Percentiles rank a stretch among this genome's conserved stretches.
phyloP scores from a whole-genome alignment of 1,284 basidiomycete genomes.

The Takashimella koratensis region DNA sequence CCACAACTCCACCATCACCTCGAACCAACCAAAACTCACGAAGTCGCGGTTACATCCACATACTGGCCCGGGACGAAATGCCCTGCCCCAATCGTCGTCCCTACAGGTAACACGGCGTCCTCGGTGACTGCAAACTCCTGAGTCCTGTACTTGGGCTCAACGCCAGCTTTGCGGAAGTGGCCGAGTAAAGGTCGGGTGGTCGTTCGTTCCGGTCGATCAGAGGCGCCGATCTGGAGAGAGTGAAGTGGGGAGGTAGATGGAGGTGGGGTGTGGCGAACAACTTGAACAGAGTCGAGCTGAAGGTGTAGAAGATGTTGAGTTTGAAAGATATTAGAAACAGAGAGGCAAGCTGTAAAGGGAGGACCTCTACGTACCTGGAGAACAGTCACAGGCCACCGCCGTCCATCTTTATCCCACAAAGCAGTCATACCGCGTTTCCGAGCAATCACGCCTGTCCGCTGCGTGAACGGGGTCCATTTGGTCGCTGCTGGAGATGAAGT shows the following conservation, averaged over 20 bases:
- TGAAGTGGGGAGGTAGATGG: conserved; percentile 59
- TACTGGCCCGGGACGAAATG: conserved; percentile 98
- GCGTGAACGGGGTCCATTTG: conserved; percentile 76
- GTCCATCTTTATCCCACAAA: conserved; percentile 87
- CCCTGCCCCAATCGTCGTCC: conserved; percentile 81
- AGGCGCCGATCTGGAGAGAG: conserved; percentile 79
- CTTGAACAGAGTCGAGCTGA: conserved; percentile 54
- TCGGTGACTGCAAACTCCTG: conserved; percentile 85
- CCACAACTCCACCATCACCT: not conserved
- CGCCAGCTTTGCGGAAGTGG: conserved; percentile 78
- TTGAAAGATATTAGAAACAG: conserved; percentile 31
- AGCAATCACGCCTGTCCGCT: conserved; percentile 90
- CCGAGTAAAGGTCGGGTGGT: conserved; percentile 73
- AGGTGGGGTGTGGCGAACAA: conserved; percentile 43
- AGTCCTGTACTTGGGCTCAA: conserved; percentile 80
- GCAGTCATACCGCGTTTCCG: conserved; percentile 94
- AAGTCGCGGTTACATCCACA: conserved; percentile 89
- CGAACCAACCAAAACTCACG: conserved; percentile 62
- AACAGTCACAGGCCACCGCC: conserved; percentile 84
- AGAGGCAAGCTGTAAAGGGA: too few relatives aligned
- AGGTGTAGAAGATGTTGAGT: conserved; percentile 9
- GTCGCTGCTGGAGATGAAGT: conserved; percentile 11
- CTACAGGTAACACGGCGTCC: conserved; percentile 85
- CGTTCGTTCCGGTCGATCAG: conserved; percentile 63
- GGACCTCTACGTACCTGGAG: too few relatives aligned